Percentiles rank a stretch among this genome's conserved stretches.
These are phyloP conservation scores for Kodamaea jinghongensis DNA, from an alignment of 805 yeast genomes.

Conservation along the genomic window DNA sequence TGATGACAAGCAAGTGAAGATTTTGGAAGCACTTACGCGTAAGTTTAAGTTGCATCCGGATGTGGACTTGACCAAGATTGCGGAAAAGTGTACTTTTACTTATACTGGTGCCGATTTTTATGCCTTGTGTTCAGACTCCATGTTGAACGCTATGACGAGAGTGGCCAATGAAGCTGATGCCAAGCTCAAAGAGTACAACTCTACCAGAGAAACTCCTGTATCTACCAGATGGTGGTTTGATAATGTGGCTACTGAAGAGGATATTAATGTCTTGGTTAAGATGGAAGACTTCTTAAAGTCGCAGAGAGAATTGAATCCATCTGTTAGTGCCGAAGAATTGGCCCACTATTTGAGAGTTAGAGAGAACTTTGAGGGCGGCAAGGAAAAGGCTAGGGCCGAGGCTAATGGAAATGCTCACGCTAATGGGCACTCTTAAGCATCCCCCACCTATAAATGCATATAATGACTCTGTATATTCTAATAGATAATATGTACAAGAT, in stretches of 20 bases:
- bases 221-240: constrained; percentile 91
- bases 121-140: constrained; percentile 92
- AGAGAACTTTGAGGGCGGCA: constrained; percentile 74
- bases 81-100: constrained; percentile 77
- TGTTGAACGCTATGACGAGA: constrained; percentile 94
- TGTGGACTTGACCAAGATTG: constrained; percentile 58
- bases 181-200: constrained; percentile 55
- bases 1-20: constrained; percentile 80
- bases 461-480: too few species aligned
- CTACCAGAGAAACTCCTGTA: constrained; percentile 40
- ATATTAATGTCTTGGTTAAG: constrained; percentile 64
- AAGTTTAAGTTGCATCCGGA: constrained; percentile 64
- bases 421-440: too few species aligned
- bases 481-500: too few species aligned
- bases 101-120: constrained; percentile 98
- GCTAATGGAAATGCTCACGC: too few species aligned
- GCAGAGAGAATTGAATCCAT: constrained; percentile 66
- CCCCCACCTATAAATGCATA: too few species aligned
- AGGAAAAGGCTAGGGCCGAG: constrained; percentile 27
- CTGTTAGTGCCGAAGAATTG: constrained; percentile 85
- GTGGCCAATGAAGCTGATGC: constrained; percentile 73
- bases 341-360: constrained; percentile 79
- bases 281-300: constrained; percentile 80
- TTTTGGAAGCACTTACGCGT: constrained; percentile 83
- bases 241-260: constrained; percentile 64